Percentiles rank a stretch among this genome's conserved stretches.
These are phyloP conservation scores for Canavalia gladiata DNA, from an alignment of 306 rosid species.

Conservation along the genomic window DNA sequence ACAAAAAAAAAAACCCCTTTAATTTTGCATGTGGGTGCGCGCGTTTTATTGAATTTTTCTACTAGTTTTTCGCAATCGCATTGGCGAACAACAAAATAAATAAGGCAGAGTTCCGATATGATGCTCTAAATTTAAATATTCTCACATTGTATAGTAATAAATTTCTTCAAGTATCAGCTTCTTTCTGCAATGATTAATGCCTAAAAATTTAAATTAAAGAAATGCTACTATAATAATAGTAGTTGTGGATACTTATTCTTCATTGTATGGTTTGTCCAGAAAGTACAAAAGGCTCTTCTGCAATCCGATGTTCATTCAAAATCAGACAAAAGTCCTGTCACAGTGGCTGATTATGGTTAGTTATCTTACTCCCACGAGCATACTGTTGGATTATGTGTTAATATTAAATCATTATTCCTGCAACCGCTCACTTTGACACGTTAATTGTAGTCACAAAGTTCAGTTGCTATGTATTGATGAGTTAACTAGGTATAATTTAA, in stretches of 20 bases:
- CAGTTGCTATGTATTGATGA: slow-evolving; percentile 12
- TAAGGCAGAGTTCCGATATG: too few relatives aligned
- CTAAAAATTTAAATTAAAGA: background rate
- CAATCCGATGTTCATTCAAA: slow-evolving; percentile 93
- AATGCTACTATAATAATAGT: background rate
- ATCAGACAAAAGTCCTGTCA: slow-evolving; percentile 94
- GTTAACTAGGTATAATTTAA: background rate
- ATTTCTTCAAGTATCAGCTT: background rate
- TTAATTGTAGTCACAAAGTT: slow-evolving; percentile 19
- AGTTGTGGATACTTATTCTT: slow-evolving; percentile 25
- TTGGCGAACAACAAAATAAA: too few relatives aligned
- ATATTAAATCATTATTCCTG: background rate
- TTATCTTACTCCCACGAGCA: slow-evolving; percentile 1
- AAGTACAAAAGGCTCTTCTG: slow-evolving; percentile 83
- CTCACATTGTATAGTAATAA: too few relatives aligned
- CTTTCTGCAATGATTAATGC: background rate
- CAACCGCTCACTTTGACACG: background rate
- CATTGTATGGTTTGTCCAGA: slow-evolving; percentile 60
- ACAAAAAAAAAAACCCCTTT: background rate
- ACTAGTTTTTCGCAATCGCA: background rate
- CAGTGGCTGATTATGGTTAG: slow-evolving; percentile 94
- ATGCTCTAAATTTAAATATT: too few relatives aligned
- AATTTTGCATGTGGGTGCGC: background rate
- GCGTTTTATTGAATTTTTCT: too few relatives aligned
- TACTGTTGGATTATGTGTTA: slow-evolving; percentile 19